Evolutionary conservation across 148 eudicot species (phyloP).

Genomic region (Vaccinium corymbosum): DNA sequence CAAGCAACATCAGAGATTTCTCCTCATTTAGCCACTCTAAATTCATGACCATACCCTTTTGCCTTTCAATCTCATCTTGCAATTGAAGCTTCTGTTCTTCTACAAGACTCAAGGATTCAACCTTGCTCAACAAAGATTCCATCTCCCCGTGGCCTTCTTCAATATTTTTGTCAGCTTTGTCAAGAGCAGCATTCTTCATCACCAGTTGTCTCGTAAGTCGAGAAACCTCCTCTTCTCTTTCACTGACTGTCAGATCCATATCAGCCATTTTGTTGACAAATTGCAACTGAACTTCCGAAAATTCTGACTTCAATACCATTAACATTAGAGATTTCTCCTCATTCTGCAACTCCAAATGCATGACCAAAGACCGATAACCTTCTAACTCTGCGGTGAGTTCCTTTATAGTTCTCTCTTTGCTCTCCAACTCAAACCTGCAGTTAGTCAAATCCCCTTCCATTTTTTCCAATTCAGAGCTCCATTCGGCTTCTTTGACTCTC

Average conservation of each 20-base stretch:
- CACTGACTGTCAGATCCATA: slow-evolving; percentile 20
- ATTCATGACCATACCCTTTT: slow-evolving; percentile 24
- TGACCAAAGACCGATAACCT: slow-evolving; percentile 37
- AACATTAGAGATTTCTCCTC: slow-evolving; percentile 62
- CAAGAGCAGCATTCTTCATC: slow-evolving; percentile 28
- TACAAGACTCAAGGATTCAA: slow-evolving; percentile 22
- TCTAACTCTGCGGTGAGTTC: slow-evolving; percentile 52
- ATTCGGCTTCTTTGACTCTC: slow-evolving; percentile 60
- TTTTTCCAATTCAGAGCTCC: slow-evolving; percentile 42
- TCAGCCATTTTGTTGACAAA: slow-evolving; percentile 11
- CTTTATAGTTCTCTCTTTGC: slow-evolving; percentile 38
- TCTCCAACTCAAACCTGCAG: slow-evolving; percentile 31
- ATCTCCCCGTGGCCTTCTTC: slow-evolving; percentile 43
- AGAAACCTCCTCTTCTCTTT: slow-evolving; percentile 22
- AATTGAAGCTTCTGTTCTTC: slow-evolving; percentile 30
- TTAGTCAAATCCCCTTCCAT: slow-evolving; percentile 40
- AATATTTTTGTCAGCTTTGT: slow-evolving; percentile 23
- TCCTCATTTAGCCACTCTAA: slow-evolving; percentile 69
- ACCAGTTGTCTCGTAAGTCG: slow-evolving; percentile 45
- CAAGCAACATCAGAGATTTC: slow-evolving; percentile 47
- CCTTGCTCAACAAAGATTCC: slow-evolving; percentile 5
- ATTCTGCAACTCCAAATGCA: slow-evolving; percentile 57
- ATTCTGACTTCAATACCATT: slow-evolving; percentile 44
- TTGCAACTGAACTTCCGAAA: slow-evolving; percentile 23
- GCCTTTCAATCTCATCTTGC: slow-evolving; percentile 15